Percentiles rank a stretch among this genome's conserved stretches.
These are phyloP conservation scores for Xylaria sp. DNA, from an alignment of 2,329 filamentous ascomycete genomes.

Conservation along the genomic window DNA sequence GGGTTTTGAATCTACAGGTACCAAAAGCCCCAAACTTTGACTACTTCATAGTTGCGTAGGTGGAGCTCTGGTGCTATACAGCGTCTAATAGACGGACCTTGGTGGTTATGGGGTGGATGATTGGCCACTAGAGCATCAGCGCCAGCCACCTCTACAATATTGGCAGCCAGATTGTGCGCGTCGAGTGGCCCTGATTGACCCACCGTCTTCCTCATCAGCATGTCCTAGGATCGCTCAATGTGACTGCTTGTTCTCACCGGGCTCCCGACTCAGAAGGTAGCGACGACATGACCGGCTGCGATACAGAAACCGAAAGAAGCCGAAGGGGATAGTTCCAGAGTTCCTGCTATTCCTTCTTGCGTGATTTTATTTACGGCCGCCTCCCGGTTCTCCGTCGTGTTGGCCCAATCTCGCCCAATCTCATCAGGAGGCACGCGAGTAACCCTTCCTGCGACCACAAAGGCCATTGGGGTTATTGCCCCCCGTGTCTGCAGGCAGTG, in stretches of 20 bases:
- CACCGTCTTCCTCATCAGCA: neutral
- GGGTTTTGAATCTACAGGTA: neutral
- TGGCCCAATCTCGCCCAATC: neutral
- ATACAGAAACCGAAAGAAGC: neutral
- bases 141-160: neutral
- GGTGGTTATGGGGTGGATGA: neutral
- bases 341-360: no score
- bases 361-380: neutral
- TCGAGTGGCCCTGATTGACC: neutral
- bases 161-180: neutral
- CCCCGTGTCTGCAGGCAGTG: neutral
- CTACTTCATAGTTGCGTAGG: neutral
- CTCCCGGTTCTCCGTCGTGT: no score
- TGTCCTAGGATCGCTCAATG: neutral
- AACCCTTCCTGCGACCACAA: neutral
- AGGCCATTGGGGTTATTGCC: neutral
- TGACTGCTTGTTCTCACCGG: neutral
- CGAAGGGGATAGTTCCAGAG: neutral
- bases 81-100: neutral
- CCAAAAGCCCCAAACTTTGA: no score
- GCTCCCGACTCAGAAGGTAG: neutral
- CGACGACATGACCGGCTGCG: neutral
- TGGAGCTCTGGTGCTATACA: neutral
- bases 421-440: neutral
- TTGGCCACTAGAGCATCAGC: neutral